These are phyloP conservation scores for Pseudogymnoascus sp. DNA, from an alignment of 2,329 filamentous ascomycete species.

Conservation along the genomic window DNA sequence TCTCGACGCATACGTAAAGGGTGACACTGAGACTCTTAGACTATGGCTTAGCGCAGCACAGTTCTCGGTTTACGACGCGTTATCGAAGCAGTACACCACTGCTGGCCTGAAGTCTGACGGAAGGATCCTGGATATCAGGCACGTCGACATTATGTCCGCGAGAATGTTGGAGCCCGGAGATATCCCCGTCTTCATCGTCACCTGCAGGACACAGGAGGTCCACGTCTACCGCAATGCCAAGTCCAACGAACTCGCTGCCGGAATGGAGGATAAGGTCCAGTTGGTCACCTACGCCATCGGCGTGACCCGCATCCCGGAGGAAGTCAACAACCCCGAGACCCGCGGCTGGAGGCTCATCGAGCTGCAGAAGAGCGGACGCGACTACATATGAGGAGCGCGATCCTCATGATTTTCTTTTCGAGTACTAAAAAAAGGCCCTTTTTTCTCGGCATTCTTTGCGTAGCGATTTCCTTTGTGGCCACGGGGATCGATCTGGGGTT, in stretches of 20 bases:
- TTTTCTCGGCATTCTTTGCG: background rate
- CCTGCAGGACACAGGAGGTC: conserved; percentile 92
- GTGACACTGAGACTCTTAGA: conserved; percentile 81
- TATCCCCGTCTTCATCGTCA: conserved; percentile 93
- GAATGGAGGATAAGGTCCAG: conserved; percentile 98
- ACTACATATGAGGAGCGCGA: conserved; percentile 57
- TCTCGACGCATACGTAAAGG: conserved; percentile 95
- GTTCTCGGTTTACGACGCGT: conserved; percentile 92
- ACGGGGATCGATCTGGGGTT: background rate
- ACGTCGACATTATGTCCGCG: conserved; percentile 80
- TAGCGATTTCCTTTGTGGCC: conserved; percentile 8
- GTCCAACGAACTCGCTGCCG: conserved; percentile 79
- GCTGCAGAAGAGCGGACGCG: conserved; percentile 94
- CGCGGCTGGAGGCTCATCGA: conserved; percentile 96
- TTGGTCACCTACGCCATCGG: conserved; percentile 97
- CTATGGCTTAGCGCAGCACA: conserved; percentile 95
- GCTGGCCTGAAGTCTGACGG: conserved; percentile 92
- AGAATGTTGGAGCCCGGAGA: conserved; percentile 78
- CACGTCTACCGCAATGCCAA: conserved; percentile 95
- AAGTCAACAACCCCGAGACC: conserved; percentile 94
- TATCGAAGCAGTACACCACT: conserved; percentile 92
- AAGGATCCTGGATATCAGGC: conserved; percentile 86
- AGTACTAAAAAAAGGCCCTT: background rate
- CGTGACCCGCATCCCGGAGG: conserved; percentile 85
- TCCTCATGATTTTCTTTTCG: background rate